These are phyloP conservation scores for Pulveroboletus sp. DNA, from an alignment of 768 basidiomycete genomes.

Conservation along the genomic window DNA sequence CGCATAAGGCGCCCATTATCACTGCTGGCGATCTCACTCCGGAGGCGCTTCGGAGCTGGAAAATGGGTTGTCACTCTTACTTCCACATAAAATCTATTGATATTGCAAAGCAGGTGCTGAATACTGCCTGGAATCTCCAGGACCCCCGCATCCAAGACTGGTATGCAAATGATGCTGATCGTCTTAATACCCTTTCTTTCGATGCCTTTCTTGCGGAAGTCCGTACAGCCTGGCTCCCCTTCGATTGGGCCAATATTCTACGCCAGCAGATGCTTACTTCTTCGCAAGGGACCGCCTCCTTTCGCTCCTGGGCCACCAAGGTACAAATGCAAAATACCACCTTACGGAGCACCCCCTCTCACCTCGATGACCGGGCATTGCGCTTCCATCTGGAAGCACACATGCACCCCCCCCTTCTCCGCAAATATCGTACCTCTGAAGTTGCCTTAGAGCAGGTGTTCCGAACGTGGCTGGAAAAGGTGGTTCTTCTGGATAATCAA, in stretches of 20 bases:
- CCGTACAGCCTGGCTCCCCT: not conserved
- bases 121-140: not conserved
- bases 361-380: no score
- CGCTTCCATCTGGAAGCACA: no score
- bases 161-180: not conserved
- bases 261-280: not conserved
- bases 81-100: not conserved
- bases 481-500: no score
- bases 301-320: no score
- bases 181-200: not conserved
- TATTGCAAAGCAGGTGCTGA: not conserved
- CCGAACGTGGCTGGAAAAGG: no score
- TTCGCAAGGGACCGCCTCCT: no score
- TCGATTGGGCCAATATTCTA: not conserved
- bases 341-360: no score
- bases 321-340: no score
- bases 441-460: no score
- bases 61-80: not conserved
- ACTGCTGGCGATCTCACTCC: not conserved
- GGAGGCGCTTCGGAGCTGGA: not conserved
- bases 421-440: no score
- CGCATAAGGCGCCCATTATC: not conserved
- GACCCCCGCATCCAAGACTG: conserved; percentile 6
- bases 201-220: conserved; percentile 1
- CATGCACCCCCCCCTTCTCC: not conserved